Percentiles rank a stretch among this genome's conserved stretches.
phyloP scores from a whole-genome alignment of 192 early-diverging fungal genomes.

The Coemansia sp. region DNA sequence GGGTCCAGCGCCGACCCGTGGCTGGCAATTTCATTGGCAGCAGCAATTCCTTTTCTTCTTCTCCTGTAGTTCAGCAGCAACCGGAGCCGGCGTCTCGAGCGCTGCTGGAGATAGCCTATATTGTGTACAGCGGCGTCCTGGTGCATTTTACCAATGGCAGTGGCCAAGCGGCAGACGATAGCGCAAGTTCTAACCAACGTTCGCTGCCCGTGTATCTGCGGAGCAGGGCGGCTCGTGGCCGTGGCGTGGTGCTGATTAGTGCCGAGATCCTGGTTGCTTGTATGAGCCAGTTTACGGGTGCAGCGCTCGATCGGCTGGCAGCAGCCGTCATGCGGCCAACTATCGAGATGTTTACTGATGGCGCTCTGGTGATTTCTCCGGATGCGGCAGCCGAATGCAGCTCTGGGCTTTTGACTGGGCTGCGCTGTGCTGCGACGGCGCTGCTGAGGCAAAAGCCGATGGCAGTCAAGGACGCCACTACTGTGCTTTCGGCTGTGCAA shows the following conservation, averaged over 20 bases:
- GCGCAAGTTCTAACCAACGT: neutral
- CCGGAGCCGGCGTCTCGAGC: neutral
- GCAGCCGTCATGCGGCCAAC: slow-evolving; percentile 9
- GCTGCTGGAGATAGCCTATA: slow-evolving; percentile 21
- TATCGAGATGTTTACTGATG: neutral
- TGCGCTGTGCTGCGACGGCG: slow-evolving; percentile 8
- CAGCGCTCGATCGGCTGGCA: slow-evolving; percentile 4
- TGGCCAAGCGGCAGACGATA: neutral
- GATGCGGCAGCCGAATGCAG: neutral
- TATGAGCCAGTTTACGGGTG: neutral
- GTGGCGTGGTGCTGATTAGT: slow-evolving; percentile 14
- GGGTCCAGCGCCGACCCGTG: slow-evolving; percentile 1
- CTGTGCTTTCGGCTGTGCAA: slow-evolving; percentile 7
- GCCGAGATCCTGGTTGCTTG: slow-evolving; percentile 31
- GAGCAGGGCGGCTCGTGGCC: slow-evolving; percentile 9
- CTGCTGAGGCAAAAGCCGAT: slow-evolving; percentile 18
- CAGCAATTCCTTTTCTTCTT: neutral
- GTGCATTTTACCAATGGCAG: neutral
- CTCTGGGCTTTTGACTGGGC: slow-evolving; percentile 1
- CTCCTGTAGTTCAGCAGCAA: neutral
- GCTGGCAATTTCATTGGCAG: neutral
- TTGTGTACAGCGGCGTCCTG: slow-evolving; percentile 24
- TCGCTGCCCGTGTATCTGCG: slow-evolving; percentile 11
- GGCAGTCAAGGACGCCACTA: slow-evolving; percentile 10
- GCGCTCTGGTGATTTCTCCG: neutral